Conservation (phyloP, 768 basidiomycete species). For the Pisolithus marmoratus region DNA sequence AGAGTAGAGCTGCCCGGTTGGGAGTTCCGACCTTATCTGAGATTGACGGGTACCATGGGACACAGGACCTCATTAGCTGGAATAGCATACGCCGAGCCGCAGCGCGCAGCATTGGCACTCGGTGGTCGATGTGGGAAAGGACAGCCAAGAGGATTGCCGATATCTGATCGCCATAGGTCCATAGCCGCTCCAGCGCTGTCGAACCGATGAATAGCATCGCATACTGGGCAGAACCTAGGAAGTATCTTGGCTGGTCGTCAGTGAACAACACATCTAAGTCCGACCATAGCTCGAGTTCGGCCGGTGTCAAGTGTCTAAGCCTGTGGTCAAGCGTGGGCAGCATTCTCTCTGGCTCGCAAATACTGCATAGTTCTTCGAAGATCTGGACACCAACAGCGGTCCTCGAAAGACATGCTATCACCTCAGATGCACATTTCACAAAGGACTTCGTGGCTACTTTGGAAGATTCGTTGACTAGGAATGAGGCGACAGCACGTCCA, state of each 20-base stretch:
- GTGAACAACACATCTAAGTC: conserved; percentile 74
- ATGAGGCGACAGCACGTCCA: conserved; percentile 73
- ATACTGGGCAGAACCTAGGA: conserved; percentile 80
- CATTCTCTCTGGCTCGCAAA: conserved; percentile 84
- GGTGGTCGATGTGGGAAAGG: conserved; percentile 80
- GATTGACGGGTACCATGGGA: conserved; percentile 71
- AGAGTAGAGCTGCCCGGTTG: conserved; percentile 43
- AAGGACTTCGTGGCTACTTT: conserved; percentile 77
- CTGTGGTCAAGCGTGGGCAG: conserved; percentile 72
- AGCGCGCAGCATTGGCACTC: conserved; percentile 58
- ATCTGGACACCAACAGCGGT: conserved; percentile 66
- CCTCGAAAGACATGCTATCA: conserved; percentile 80
- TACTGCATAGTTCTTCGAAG: conserved; percentile 77
- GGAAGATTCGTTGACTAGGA: conserved; percentile 82
- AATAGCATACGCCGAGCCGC: conserved; percentile 78
- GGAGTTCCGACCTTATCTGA: conserved; percentile 50
- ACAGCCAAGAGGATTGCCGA: conserved; percentile 74
- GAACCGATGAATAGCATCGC: conserved; percentile 83
- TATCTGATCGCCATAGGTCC: conserved; percentile 67
- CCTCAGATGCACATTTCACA: conserved; percentile 71
- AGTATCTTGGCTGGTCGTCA: conserved; percentile 57
- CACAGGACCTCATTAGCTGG: conserved; percentile 78
- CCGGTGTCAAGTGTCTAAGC: conserved; percentile 49
- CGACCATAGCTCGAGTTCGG: conserved; percentile 73
- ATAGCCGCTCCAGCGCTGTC: conserved; percentile 66